A percentile compares a stretch with the other conserved stretches of the same genome.
These are phyloP conservation scores for Talaromyces piceae DNA, from an alignment of 2,329 filamentous ascomycete genomes.

Conservation along the genomic window DNA sequence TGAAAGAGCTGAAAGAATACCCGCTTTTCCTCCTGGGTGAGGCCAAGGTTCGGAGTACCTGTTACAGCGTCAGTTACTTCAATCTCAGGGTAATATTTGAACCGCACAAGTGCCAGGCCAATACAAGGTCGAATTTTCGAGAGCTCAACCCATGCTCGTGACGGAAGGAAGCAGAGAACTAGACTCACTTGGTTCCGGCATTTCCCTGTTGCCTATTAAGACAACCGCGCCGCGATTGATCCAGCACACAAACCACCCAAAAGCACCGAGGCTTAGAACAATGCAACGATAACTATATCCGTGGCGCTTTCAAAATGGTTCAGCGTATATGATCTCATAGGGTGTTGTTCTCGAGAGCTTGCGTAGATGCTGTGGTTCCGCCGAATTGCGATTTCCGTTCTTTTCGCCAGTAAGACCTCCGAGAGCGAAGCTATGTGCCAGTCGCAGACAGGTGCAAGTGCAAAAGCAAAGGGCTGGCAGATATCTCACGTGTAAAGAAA, in stretches of 20 bases:
- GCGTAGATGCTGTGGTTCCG: neutral
- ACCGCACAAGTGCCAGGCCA: neutral
- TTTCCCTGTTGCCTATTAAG: slow-evolving; percentile 1
- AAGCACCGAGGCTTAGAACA: neutral
- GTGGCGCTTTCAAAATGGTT: neutral
- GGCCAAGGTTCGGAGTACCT: slow-evolving; percentile 64
- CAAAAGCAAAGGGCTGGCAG: neutral
- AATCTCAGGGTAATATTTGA: neutral
- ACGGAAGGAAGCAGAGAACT: neutral
- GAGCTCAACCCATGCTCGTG: neutral
- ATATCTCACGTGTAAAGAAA: neutral
- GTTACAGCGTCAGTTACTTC: slow-evolving; percentile 22
- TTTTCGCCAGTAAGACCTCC: neutral
- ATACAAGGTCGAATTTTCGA: neutral
- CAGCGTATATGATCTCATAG: neutral
- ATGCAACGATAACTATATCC: neutral
- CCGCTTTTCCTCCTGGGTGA: slow-evolving; percentile 86
- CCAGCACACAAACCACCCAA: neutral
- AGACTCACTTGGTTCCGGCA: slow-evolving; percentile 11
- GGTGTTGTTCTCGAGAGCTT: neutral
- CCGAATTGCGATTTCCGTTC: neutral
- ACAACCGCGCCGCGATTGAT: slow-evolving; percentile 1
- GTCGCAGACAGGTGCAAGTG: neutral
- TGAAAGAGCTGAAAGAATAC: slow-evolving; percentile 89
- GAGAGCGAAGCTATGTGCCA: neutral